phyloP scores from a whole-genome alignment of 2,329 filamentous ascomycete genomes.

The Colletotrichum liriopes region DNA sequence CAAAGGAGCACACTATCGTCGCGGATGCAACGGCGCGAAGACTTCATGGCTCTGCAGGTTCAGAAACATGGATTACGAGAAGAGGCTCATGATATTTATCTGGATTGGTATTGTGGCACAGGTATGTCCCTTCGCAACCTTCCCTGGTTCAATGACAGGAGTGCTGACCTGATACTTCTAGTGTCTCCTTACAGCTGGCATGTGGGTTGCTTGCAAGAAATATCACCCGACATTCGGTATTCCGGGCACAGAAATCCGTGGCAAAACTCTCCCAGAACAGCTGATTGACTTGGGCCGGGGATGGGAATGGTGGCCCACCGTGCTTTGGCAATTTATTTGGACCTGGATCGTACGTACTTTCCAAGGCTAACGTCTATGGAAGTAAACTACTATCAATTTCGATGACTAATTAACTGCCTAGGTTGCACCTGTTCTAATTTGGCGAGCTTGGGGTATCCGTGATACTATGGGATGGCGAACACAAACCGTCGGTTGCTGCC shows the following conservation, averaged over 20 bases:
- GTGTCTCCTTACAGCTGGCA: slow-evolving; percentile 67
- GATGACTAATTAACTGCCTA: slow-evolving; percentile 33
- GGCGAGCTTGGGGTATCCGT: slow-evolving; percentile 66
- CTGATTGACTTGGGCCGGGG: slow-evolving; percentile 61
- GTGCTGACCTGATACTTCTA: slow-evolving; percentile 46
- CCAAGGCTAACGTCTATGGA: too few species aligned
- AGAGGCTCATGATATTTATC: slow-evolving; percentile 61
- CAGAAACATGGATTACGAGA: slow-evolving; percentile 55
- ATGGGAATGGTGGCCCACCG: slow-evolving; percentile 74
- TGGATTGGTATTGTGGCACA: slow-evolving; percentile 64
- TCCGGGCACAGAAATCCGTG: slow-evolving; percentile 53
- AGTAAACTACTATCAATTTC: background rate
- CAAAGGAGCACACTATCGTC: background rate
- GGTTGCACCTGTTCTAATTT: slow-evolving; percentile 67
- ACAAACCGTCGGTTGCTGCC: slow-evolving; percentile 63
- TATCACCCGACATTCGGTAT: slow-evolving; percentile 70
- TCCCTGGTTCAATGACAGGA: too few species aligned
- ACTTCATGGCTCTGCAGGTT: slow-evolving; percentile 54
- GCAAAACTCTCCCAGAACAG: slow-evolving; percentile 56
- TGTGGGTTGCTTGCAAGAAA: slow-evolving; percentile 71
- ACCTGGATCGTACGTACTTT: slow-evolving; percentile 60
- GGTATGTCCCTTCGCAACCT: slow-evolving; percentile 51
- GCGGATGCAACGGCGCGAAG: slow-evolving; percentile 48
- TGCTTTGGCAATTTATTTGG: slow-evolving; percentile 70
- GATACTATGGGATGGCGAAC: slow-evolving; percentile 72